Evolutionary conservation across 2,329 filamentous ascomycete genomes (phyloP).

Genomic region (Nemania sp.): DNA sequence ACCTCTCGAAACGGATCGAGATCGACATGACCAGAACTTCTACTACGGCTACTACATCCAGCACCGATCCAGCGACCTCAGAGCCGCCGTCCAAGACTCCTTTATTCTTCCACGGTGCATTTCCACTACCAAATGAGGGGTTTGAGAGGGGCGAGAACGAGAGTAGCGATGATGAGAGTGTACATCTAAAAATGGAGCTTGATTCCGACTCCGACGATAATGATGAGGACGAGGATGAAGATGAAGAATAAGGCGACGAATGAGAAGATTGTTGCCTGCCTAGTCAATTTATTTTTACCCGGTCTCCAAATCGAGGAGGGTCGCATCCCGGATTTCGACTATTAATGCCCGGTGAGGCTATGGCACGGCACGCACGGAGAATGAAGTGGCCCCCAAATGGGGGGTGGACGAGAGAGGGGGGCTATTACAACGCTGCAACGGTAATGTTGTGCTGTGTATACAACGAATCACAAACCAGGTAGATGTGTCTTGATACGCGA

Average conservation of each 20-base stretch:
- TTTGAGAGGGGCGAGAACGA: slow-evolving; percentile 49
- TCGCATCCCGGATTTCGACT: slow-evolving; percentile 2
- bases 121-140: background rate
- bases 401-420: no score
- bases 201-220: slow-evolving; percentile 47
- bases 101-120: no score
- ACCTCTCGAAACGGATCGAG: slow-evolving; percentile 45
- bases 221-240: slow-evolving; percentile 45
- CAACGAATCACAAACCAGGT: background rate
- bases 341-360: background rate
- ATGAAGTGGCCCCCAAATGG: background rate
- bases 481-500: background rate
- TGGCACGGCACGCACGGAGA: background rate
- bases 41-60: slow-evolving; percentile 16
- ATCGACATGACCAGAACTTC: slow-evolving; percentile 36
- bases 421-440: slow-evolving; percentile 1
- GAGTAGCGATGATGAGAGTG: slow-evolving; percentile 54
- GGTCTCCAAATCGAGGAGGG: background rate
- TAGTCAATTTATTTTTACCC: background rate
- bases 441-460: background rate
- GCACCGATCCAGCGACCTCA: slow-evolving; percentile 13
- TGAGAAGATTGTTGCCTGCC: background rate
- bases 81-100: background rate
- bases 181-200: slow-evolving; percentile 63
- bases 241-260: slow-evolving; percentile 31